These are phyloP conservation scores for Plantago ovata DNA, from an alignment of 257 asterid species.

Conservation along the genomic window DNA sequence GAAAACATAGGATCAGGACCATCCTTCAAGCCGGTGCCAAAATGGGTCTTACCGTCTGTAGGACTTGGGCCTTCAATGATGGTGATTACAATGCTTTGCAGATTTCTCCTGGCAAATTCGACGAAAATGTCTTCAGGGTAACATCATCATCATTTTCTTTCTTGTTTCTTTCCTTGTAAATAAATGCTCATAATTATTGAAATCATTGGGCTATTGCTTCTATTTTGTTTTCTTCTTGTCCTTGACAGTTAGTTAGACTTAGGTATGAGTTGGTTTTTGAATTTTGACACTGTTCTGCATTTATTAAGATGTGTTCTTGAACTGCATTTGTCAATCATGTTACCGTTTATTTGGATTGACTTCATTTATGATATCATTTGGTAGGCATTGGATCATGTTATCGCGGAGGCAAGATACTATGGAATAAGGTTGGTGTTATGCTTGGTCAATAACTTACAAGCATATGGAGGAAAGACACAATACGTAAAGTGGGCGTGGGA, in stretches of 20 bases:
- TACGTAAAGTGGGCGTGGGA: constrained; percentile 99
- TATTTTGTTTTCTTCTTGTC: too few relatives aligned
- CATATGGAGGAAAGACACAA: constrained; percentile 94
- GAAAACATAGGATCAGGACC: constrained; percentile 53
- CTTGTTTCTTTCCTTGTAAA: too few relatives aligned
- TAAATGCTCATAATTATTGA: too few relatives aligned
- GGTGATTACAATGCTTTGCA: constrained; percentile 94
- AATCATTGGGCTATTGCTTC: too few relatives aligned
- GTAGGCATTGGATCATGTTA: constrained; percentile 93
- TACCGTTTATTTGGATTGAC: constrained; percentile 13
- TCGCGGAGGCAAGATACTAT: constrained; percentile 71
- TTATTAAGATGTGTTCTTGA: constrained; percentile 2
- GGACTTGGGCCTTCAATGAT: constrained; percentile 99
- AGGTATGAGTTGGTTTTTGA: too few relatives aligned
- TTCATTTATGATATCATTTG: constrained; percentile 13
- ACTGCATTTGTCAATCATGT: constrained; percentile 11
- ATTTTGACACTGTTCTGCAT: constrained; percentile 1
- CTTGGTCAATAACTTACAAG: constrained; percentile 92
- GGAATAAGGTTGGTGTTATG: constrained; percentile 77
- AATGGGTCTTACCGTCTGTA: constrained; percentile 96
- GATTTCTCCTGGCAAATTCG: constrained; percentile 80
- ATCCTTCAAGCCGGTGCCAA: constrained; percentile 80
- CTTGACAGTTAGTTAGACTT: too few relatives aligned
- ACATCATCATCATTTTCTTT: too few relatives aligned
- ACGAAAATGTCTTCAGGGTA: constrained; percentile 86